Evolutionary conservation across 106 monocot species (phyloP).

Genomic region (Apostasia ramifera): DNA sequence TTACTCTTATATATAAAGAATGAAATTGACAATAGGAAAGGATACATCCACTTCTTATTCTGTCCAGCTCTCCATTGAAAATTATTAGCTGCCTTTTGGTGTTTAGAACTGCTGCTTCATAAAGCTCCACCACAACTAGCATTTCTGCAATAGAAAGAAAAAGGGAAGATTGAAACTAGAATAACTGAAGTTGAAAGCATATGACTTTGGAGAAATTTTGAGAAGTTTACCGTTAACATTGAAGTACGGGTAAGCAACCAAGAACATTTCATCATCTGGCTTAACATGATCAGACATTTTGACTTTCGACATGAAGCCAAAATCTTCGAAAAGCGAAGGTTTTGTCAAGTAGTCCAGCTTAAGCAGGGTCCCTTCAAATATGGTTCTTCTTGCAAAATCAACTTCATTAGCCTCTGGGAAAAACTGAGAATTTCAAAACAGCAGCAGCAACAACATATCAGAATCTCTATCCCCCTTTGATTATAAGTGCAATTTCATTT

Average conservation of each 20-base stretch:
- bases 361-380: conserved; percentile 61
- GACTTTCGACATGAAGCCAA: conserved; percentile 73
- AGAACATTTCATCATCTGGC: conserved; percentile 79
- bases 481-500: not conserved
- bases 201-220: not conserved
- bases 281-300: conserved; percentile 86
- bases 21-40: conserved; percentile 13
- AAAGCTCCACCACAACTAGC: conserved; percentile 97
- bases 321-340: conserved; percentile 92
- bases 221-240: conserved; percentile 82
- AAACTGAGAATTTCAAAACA: conserved; percentile 39
- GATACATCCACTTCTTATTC: conserved; percentile 99
- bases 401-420: conserved; percentile 98
- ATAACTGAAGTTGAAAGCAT: not conserved
- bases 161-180: not conserved
- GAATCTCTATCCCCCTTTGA: not conserved
- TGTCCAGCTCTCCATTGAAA: conserved; percentile 95
- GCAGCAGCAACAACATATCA: not conserved
- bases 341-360: conserved; percentile 95
- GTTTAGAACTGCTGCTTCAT: conserved; percentile 58
- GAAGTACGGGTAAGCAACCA: conserved; percentile 95
- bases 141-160: conserved; percentile 47
- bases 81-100: conserved; percentile 70
- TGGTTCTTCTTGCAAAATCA: conserved; percentile 68
- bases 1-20: not conserved